These are phyloP conservation scores for Trametes gibbosa DNA, from an alignment of 768 basidiomycete genomes.

Conservation along the genomic window DNA sequence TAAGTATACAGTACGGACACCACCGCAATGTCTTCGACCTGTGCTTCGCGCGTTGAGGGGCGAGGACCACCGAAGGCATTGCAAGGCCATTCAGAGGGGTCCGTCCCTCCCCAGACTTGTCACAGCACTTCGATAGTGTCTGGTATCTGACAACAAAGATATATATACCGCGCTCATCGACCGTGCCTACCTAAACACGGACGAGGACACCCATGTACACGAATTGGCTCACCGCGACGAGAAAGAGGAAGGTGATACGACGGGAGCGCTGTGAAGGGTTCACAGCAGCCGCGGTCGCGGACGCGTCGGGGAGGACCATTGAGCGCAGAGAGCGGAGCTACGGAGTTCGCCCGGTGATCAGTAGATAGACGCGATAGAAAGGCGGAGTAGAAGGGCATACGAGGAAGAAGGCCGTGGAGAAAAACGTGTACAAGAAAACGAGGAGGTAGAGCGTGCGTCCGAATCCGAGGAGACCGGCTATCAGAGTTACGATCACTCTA, in stretches of 20 bases:
- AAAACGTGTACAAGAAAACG: constrained; percentile 81
- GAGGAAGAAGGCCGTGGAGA: constrained; percentile 92
- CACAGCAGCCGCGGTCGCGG: constrained; percentile 55
- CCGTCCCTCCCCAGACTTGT: too few species aligned
- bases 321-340: constrained; percentile 92
- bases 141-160: background rate
- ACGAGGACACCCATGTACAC: constrained; percentile 85
- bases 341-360: background rate
- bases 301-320: constrained; percentile 83
- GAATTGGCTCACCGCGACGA: constrained; percentile 79
- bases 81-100: too few species aligned
- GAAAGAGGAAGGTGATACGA: constrained; percentile 85
- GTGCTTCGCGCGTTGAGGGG: too few species aligned
- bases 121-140: too few species aligned
- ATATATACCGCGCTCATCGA: background rate
- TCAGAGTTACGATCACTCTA: constrained; percentile 83
- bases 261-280: constrained; percentile 79
- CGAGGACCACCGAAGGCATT: too few species aligned
- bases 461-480: constrained; percentile 63
- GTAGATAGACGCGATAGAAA: background rate
- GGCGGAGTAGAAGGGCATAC: constrained; percentile 42
- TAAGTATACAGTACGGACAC: too few species aligned
- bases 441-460: constrained; percentile 61
- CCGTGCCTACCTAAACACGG: constrained; percentile 41
- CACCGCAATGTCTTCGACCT: too few species aligned